A percentile compares a stretch with the other conserved stretches of the same genome.
These are phyloP conservation scores for Tribonema minus DNA, from an alignment of 108 stramenopile species.

Conservation along the genomic window DNA sequence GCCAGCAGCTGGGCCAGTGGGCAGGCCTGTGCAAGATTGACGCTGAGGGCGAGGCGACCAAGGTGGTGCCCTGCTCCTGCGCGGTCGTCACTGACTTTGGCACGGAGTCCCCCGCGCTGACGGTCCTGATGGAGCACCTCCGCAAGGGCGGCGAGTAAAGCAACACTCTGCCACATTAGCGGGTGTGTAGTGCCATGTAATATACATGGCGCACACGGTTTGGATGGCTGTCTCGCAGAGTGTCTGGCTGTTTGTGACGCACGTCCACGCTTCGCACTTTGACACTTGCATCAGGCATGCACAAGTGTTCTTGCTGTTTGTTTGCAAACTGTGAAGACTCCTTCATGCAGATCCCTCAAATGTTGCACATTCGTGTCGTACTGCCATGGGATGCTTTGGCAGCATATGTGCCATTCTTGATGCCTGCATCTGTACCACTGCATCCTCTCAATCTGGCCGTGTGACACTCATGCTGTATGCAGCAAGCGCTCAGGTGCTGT, in stretches of 20 bases:
- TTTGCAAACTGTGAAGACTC: not conserved
- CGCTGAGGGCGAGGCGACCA: constrained; percentile 87
- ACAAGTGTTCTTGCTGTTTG: not conserved
- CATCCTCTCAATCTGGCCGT: no score
- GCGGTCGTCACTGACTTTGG: constrained; percentile 99
- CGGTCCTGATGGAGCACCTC: constrained; percentile 90
- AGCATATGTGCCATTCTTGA: no score
- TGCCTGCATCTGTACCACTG: no score
- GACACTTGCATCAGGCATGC: not conserved
- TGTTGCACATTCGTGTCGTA: no score
- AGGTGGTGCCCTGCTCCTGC: constrained; percentile 92
- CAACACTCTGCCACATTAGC: not conserved
- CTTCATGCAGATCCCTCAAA: no score
- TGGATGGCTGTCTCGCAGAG: no score
- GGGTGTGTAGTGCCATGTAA: no score
- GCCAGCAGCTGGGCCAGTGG: constrained; percentile 94
- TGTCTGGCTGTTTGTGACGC: not conserved
- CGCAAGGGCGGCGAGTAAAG: constrained; percentile 78
- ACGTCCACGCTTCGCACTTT: not conserved
- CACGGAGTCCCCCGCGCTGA: constrained; percentile 89
- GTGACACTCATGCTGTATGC: no score
- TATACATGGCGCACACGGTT: no score
- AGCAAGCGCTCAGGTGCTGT: no score
- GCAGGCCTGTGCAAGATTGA: constrained; percentile 96
- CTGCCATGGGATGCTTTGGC: no score